These are phyloP conservation scores for Colletotrichum liriopes DNA, from an alignment of 2,329 filamentous ascomycete genomes.

Conservation along the genomic window DNA sequence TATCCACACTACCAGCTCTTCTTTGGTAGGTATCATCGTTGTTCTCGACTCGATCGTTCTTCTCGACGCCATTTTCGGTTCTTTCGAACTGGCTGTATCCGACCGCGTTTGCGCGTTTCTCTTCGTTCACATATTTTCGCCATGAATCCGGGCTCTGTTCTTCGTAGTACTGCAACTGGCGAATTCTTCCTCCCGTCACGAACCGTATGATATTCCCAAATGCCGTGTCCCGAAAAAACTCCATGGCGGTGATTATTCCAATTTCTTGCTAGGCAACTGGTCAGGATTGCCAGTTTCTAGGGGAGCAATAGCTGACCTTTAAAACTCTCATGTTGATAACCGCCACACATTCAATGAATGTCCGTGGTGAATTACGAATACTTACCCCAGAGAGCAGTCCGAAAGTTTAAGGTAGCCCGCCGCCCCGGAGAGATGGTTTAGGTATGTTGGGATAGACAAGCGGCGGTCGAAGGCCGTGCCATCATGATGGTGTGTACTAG, in stretches of 20 bases:
- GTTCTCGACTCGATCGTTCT: background rate
- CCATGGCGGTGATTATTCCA: background rate
- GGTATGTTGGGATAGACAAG: background rate
- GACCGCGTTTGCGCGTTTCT: background rate
- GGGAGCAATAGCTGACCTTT: background rate
- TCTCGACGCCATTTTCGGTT: background rate
- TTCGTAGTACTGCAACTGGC: constrained; percentile 27
- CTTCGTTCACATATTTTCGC: constrained; percentile 13
- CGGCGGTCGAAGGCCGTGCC: background rate
- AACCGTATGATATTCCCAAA: constrained; percentile 15
- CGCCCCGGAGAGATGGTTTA: background rate
- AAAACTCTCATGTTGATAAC: background rate
- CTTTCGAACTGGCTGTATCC: background rate
- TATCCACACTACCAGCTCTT: background rate
- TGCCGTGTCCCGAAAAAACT: constrained; percentile 24
- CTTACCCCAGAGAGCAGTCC: background rate
- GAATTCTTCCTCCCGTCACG: background rate
- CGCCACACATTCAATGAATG: background rate
- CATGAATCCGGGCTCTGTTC: constrained; percentile 12
- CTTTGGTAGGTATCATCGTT: too few species aligned
- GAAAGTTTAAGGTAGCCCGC: too few species aligned
- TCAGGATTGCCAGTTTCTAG: background rate
- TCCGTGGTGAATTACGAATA: background rate
- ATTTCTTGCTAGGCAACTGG: background rate
- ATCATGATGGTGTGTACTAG: background rate